A percentile compares a stretch with the other conserved stretches of the same genome.
Conservation (phyloP, 2,329 filamentous ascomycete genomes). For the Pseudogymnoascus sp. region DNA sequence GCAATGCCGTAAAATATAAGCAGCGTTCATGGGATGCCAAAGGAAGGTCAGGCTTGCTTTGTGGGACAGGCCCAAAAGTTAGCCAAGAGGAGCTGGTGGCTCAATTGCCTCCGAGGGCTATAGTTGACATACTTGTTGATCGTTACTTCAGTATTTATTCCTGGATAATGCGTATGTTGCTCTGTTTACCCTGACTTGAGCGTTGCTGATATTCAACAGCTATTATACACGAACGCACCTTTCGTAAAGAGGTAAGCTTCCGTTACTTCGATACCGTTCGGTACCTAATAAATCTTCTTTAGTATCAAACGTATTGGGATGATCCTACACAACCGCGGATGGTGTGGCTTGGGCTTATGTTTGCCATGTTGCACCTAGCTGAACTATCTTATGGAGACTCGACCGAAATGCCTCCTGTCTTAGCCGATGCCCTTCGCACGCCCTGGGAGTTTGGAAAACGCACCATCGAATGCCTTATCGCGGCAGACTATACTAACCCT, state of each 20-base stretch:
- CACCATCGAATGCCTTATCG: slow-evolving; percentile 14
- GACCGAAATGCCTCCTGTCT: not conserved
- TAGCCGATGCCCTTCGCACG: not conserved
- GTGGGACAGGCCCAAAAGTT: slow-evolving; percentile 2
- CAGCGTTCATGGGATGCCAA: not conserved
- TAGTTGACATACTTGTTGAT: slow-evolving; percentile 13
- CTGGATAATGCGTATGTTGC: slow-evolving; percentile 3
- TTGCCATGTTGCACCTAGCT: slow-evolving; percentile 13
- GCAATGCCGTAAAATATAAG: slow-evolving; percentile 8
- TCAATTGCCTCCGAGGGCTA: slow-evolving; percentile 3
- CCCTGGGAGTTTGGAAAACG: slow-evolving; percentile 11
- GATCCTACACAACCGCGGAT: slow-evolving; percentile 12
- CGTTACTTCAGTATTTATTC: slow-evolving; percentile 12
- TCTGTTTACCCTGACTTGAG: not conserved
- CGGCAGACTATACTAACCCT: slow-evolving; percentile 15
- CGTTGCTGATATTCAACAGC: slow-evolving; percentile 9
- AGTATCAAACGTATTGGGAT: slow-evolving; percentile 15
- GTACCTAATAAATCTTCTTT: not conserved
- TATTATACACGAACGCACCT: slow-evolving; percentile 15
- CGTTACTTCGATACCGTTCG: not conserved
- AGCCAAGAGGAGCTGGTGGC: slow-evolving; percentile 14
- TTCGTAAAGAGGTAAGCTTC: slow-evolving; percentile 14
- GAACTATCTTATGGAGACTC: slow-evolving; percentile 13
- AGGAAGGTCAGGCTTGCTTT: slow-evolving; percentile 13
- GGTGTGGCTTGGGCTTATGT: slow-evolving; percentile 16